phyloP scores from a whole-genome alignment of 805 yeast species.

The Kuraishia molischiana region DNA sequence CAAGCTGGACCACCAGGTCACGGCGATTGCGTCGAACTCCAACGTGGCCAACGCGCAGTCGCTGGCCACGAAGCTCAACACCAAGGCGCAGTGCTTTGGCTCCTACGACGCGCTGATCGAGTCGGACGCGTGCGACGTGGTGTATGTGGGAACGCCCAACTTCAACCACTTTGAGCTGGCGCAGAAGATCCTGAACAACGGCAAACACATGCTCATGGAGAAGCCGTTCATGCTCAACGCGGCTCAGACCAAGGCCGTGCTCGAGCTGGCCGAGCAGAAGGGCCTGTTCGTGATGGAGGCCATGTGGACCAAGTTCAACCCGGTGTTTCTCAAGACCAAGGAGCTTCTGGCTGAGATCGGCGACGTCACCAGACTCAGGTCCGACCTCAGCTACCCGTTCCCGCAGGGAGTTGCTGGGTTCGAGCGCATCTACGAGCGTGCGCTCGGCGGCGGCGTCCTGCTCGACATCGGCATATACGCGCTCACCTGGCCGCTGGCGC shows the following conservation, averaged over 20 bases:
- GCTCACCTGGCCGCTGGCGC: constrained; percentile 30
- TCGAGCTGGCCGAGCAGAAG: constrained; percentile 31
- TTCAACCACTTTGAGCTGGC: constrained; percentile 34
- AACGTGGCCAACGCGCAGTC: constrained; percentile 17
- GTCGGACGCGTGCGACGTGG: constrained; percentile 30
- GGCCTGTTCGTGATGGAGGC: constrained; percentile 47
- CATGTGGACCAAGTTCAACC: constrained; percentile 46
- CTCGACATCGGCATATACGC: constrained; percentile 48
- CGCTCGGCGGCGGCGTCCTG: constrained; percentile 45
- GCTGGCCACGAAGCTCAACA: constrained; percentile 7
- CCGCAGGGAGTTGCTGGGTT: constrained; percentile 5
- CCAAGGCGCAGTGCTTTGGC: constrained; percentile 7
- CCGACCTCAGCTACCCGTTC: constrained; percentile 24
- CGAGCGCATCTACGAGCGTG: constrained; percentile 27
- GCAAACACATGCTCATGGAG: constrained; percentile 41
- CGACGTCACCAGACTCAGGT: constrained; percentile 30
- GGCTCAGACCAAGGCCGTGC: constrained; percentile 30
- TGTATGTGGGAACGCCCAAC: constrained; percentile 49
- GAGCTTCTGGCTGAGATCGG: constrained; percentile 31
- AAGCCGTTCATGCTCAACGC: constrained; percentile 44
- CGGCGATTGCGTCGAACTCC: constrained; percentile 29
- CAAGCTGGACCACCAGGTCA: constrained; percentile 21
- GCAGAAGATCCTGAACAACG: constrained; percentile 28
- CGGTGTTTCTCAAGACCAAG: constrained; percentile 25
- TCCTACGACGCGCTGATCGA: constrained; percentile 31